Base-by-base conservation (phyloP, 257 asterid genomes). In the Solanum chiquidenum region DNA sequence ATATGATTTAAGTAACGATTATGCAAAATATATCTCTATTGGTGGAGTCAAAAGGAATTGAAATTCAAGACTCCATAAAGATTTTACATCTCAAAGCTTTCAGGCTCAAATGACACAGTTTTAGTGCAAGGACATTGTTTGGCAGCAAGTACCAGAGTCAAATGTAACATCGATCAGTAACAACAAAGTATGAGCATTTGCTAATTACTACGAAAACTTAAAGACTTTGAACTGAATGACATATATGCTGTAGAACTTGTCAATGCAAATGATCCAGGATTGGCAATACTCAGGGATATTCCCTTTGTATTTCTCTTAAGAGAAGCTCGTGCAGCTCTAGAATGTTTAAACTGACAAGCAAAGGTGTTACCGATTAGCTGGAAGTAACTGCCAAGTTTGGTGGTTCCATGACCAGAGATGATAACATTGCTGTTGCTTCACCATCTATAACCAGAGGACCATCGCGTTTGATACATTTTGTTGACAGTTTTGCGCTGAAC, bases 351-450 rank as follows among this genome's bases (percentile, higher is more conserved):
- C 69, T 49, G 85, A 82, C 44, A 9, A 29, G 44, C 68, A 9
- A 82, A 82, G 29, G 1, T 82, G 16, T 29, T 9, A 16, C 42
- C 4, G 20, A 9, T 82, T 82, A 82, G 20, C 44, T 31, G 10
- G 69, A 49, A 49, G 44, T 18, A 82, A 40, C 31, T 29, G 20
- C 29, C 29, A 82, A 82, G 69, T 82, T n/a, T 29, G 69, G 66
- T 64, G 87, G 46, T 82, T 92, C 89, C 87, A 92, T 86, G 13
- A 74, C 85, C 87, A 95, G 86, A 8, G 92, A 76, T 38, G 96
- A 95, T 76, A 97, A 86, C 21, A 95, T 69, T 5, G 97, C 92
- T 1, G 90, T 88, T 37, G 98, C 98, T 87, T 92, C 98, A 38
- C 98, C 98, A 89, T 91, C 92, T 9, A 94, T 92, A 86, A 91